Percentiles rank a stretch among this genome's conserved stretches.
These are phyloP conservation scores for Claviceps sp. DNA, from an alignment of 2,329 filamentous ascomycete genomes.

Conservation along the genomic window DNA sequence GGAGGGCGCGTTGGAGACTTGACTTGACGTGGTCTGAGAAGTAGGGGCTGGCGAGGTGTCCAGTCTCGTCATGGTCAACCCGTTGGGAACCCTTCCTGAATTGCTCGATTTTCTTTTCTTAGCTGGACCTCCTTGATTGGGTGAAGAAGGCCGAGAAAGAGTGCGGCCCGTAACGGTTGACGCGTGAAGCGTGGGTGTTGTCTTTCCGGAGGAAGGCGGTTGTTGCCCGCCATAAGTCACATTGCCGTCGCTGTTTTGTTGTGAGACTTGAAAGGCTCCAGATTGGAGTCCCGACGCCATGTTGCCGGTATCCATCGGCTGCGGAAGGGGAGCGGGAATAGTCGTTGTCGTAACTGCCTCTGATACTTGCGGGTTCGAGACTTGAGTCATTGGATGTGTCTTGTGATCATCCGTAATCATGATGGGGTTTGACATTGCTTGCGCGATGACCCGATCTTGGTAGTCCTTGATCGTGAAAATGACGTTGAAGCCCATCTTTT, in stretches of 20 bases:
- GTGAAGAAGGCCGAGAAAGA: slow-evolving; percentile 62
- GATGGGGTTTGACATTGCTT: slow-evolving; percentile 75
- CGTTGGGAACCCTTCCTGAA: slow-evolving; percentile 56
- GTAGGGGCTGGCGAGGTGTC: slow-evolving; percentile 40
- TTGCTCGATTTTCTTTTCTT: slow-evolving; percentile 77
- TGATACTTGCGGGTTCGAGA: slow-evolving; percentile 15
- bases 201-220: slow-evolving; percentile 18
- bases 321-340: slow-evolving; percentile 7
- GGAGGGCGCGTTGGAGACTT: slow-evolving; percentile 31
- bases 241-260: slow-evolving; percentile 49
- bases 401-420: slow-evolving; percentile 99
- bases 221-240: slow-evolving; percentile 34
- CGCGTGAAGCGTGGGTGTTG: slow-evolving; percentile 16
- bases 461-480: slow-evolving; percentile 91
- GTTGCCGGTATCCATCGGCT: slow-evolving; percentile 16
- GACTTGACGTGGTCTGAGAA: slow-evolving; percentile 22
- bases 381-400: slow-evolving; percentile 42
- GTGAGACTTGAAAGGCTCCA: slow-evolving; percentile 34
- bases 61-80: slow-evolving; percentile 69
- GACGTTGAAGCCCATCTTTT: slow-evolving; percentile 83
- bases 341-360: slow-evolving; percentile 15
- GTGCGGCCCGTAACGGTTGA: slow-evolving; percentile 15
- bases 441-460: slow-evolving; percentile 61
- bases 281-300: slow-evolving; percentile 16
- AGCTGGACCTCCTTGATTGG: slow-evolving; percentile 50